Evolutionary conservation across 106 monocot species (phyloP).

Genomic region (Dioscorea alata): DNA sequence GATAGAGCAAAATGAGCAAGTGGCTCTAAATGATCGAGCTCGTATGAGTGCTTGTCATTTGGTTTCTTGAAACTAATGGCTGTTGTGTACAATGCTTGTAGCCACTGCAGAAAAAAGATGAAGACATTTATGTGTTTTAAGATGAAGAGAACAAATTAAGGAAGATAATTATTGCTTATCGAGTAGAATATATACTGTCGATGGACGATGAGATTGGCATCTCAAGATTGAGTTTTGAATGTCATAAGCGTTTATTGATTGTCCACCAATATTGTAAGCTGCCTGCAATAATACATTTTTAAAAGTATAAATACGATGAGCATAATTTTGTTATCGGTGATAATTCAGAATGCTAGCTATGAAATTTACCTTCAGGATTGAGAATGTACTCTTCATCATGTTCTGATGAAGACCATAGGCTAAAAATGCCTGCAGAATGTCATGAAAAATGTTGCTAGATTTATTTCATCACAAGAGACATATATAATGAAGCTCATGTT

Average conservation of each 20-base stretch:
- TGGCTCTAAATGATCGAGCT: conserved; percentile 53
- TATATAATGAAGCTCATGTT: too few relatives aligned
- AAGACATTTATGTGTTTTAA: background rate
- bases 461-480: too few relatives aligned
- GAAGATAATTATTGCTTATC: background rate
- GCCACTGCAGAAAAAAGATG: conserved; percentile 26
- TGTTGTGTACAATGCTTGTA: conserved; percentile 24
- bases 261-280: conserved; percentile 72
- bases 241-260: conserved; percentile 52
- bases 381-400: conserved; percentile 44
- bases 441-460: background rate
- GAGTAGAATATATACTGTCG: conserved; percentile 20
- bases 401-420: conserved; percentile 58
- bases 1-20: conserved; percentile 82
- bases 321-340: background rate
- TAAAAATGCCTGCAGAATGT: conserved; percentile 64
- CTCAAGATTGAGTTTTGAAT: conserved; percentile 69
- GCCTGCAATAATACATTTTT: conserved; percentile 38
- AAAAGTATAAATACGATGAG: background rate
- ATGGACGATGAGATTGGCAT: conserved; percentile 48
- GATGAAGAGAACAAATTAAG: background rate
- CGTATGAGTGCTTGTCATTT: conserved; percentile 44
- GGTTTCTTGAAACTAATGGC: conserved; percentile 23
- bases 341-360: background rate
- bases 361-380: conserved; percentile 49